phyloP scores from a whole-genome alignment of 2,329 filamentous ascomycete genomes.

The Fusarium sp. region DNA sequence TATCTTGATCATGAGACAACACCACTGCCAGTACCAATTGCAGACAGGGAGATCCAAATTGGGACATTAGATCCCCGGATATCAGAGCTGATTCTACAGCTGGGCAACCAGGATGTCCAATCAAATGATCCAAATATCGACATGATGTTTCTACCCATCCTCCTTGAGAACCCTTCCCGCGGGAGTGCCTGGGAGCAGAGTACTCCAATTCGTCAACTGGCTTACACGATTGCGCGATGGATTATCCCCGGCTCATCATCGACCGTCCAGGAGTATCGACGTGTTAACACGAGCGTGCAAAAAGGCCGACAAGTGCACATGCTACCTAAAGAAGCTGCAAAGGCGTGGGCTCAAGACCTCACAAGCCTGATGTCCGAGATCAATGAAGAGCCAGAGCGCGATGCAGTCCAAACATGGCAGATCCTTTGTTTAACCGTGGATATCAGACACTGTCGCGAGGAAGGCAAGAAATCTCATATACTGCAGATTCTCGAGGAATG shows the following conservation, averaged over 20 bases:
- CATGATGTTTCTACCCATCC: conserved; percentile 72
- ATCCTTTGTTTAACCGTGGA: conserved; percentile 45
- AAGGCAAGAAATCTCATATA: conserved; percentile 43
- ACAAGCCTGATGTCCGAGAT: conserved; percentile 29
- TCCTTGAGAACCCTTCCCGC: conserved; percentile 68
- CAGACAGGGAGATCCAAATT: conserved; percentile 27
- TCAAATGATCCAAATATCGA: conserved; percentile 33
- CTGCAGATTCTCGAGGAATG: conserved; percentile 39
- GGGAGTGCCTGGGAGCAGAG: conserved; percentile 69
- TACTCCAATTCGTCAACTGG: conserved; percentile 61
- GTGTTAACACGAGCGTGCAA: conserved; percentile 47
- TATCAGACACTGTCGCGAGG: conserved; percentile 44
- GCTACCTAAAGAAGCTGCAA: conserved; percentile 15
- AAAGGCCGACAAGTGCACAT: conserved; percentile 43
- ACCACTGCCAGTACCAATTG: conserved; percentile 24
- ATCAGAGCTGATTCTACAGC: conserved; percentile 53
- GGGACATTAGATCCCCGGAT: conserved; percentile 51
- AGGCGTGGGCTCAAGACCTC: conserved; percentile 33
- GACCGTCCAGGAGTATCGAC: conserved; percentile 51
- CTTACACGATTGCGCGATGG: conserved; percentile 62
- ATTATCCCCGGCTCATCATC: conserved; percentile 24
- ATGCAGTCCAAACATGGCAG: conserved; percentile 36
- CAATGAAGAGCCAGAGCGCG: neutral
- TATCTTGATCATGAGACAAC: conserved; percentile 44
- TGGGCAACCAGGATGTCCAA: conserved; percentile 23